phyloP scores from a whole-genome alignment of 306 rosid species.

The Acacia crassicarpa region DNA sequence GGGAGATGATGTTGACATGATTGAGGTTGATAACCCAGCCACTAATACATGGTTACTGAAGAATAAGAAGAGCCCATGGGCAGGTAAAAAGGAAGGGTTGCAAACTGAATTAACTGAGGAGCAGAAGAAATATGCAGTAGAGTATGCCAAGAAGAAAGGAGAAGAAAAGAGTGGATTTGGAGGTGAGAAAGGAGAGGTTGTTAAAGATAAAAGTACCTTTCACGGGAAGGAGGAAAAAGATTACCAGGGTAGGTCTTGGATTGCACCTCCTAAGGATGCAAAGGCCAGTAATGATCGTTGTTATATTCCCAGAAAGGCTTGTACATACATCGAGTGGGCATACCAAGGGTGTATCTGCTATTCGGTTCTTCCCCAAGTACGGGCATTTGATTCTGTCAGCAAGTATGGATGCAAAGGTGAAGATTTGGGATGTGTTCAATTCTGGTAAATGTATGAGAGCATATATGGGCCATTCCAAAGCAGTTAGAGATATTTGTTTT shows the following conservation, averaged over 20 bases:
- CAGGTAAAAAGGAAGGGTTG: constrained; percentile 85
- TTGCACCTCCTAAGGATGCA: constrained; percentile 88
- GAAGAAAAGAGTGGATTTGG: constrained; percentile 74
- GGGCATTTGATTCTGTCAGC: constrained; percentile 95
- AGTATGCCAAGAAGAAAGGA: constrained; percentile 93
- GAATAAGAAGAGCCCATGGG: constrained; percentile 94
- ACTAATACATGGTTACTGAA: constrained; percentile 74
- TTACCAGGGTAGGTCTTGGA: constrained; percentile 99
- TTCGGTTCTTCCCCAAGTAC: constrained; percentile 81
- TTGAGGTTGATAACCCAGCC: constrained; percentile 74
- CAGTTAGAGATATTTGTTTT: constrained; percentile 89
- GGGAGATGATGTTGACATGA: constrained; percentile 10
- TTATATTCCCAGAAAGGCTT: constrained; percentile 90
- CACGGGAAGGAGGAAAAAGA: constrained; percentile 96
- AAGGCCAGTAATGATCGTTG: constrained; percentile 87
- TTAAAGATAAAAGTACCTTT: constrained; percentile 78
- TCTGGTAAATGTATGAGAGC: constrained; percentile 98
- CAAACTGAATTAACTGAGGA: constrained; percentile 79
- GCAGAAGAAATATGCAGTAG: constrained; percentile 90
- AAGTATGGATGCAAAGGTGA: constrained; percentile 87
- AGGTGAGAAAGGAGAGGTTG: constrained; percentile 73
- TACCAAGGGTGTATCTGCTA: constrained; percentile 90
- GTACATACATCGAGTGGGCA: constrained; percentile 99
- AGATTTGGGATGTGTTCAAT: constrained; percentile 98
- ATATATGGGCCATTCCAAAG: constrained; percentile 89